Percentiles rank a stretch among this genome's conserved stretches.
phyloP scores from a whole-genome alignment of 805 yeast species.

The Spathaspora arborariae region DNA sequence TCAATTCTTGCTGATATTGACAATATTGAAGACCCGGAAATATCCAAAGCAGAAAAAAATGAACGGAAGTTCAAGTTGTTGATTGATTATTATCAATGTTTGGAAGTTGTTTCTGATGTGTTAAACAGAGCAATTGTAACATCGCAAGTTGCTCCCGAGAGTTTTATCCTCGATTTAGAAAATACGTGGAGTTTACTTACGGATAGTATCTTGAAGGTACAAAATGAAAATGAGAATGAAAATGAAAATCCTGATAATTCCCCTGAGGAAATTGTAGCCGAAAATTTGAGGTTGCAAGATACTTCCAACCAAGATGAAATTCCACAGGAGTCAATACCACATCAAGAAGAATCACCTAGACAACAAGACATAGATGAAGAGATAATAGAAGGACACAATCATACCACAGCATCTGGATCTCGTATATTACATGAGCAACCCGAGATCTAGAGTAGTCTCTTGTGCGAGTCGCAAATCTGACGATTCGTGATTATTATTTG shows the following conservation, averaged over 20 bases:
- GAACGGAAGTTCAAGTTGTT: slow-evolving; percentile 5
- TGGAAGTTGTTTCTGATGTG: slow-evolving; percentile 2
- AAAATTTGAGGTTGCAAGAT: neutral
- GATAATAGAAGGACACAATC: neutral
- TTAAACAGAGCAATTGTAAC: slow-evolving; percentile 1
- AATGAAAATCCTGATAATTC: neutral
- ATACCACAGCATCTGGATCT: neutral
- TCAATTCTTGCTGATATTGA: neutral
- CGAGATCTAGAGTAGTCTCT: neutral
- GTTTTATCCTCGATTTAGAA: neutral
- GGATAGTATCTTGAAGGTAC: neutral
- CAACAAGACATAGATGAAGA: neutral
- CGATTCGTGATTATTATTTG: neutral
- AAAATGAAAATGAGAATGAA: neutral
- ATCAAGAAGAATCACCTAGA: neutral
- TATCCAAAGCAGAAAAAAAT: neutral
- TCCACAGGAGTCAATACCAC: neutral
- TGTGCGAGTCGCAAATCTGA: neutral
- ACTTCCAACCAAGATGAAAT: neutral
- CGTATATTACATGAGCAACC: neutral
- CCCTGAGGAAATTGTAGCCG: neutral
- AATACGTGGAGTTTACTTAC: neutral
- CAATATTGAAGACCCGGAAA: neutral
- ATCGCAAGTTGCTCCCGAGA: neutral
- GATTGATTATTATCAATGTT: slow-evolving; percentile 1